These are phyloP conservation scores for Fusarium multiceps DNA, from an alignment of 2,329 filamentous ascomycete genomes.

Conservation along the genomic window DNA sequence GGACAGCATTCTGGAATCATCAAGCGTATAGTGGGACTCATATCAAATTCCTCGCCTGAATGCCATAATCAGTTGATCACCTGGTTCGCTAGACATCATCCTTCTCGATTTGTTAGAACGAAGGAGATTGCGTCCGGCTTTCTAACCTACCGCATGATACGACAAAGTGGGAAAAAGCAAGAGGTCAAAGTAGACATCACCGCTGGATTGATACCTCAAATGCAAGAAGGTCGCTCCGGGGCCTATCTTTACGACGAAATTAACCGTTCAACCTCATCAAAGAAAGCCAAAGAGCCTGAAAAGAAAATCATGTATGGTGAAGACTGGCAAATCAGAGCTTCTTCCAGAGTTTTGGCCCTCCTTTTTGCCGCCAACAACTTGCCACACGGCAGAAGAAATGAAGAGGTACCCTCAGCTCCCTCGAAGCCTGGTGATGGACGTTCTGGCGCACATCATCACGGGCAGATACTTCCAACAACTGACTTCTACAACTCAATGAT, in stretches of 20 bases:
- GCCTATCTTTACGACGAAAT: slow-evolving; percentile 84
- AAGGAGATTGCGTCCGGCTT: slow-evolving; percentile 84
- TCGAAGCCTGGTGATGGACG: slow-evolving; percentile 42
- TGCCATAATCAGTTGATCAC: slow-evolving; percentile 81
- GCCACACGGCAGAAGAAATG: slow-evolving; percentile 52
- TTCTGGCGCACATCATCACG: slow-evolving; percentile 53
- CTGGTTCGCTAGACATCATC: slow-evolving; percentile 80
- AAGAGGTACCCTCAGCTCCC: slow-evolving; percentile 35
- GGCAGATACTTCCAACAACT: slow-evolving; percentile 80
- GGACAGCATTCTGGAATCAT: slow-evolving; percentile 85
- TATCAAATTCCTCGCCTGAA: slow-evolving; percentile 79
- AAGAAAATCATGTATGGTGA: slow-evolving; percentile 75
- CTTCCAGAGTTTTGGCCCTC: slow-evolving; percentile 81
- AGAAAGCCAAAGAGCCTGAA: slow-evolving; percentile 65
- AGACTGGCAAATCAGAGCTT: slow-evolving; percentile 90
- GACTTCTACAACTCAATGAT: slow-evolving; percentile 90
- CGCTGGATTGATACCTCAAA: slow-evolving; percentile 77
- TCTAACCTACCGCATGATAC: slow-evolving; percentile 80
- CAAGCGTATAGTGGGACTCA: slow-evolving; percentile 83
- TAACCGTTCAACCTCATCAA: slow-evolving; percentile 62
- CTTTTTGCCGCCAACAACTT: slow-evolving; percentile 84
- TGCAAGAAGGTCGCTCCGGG: slow-evolving; percentile 73
- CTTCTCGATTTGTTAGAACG: slow-evolving; percentile 73
- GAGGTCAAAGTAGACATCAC: slow-evolving; percentile 70
- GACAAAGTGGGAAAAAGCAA: slow-evolving; percentile 75